A percentile compares a stretch with the other conserved stretches of the same genome.
These are phyloP conservation scores for Fusarium odoratissimum DNA, from an alignment of 2,329 filamentous ascomycete species.

Conservation along the genomic window DNA sequence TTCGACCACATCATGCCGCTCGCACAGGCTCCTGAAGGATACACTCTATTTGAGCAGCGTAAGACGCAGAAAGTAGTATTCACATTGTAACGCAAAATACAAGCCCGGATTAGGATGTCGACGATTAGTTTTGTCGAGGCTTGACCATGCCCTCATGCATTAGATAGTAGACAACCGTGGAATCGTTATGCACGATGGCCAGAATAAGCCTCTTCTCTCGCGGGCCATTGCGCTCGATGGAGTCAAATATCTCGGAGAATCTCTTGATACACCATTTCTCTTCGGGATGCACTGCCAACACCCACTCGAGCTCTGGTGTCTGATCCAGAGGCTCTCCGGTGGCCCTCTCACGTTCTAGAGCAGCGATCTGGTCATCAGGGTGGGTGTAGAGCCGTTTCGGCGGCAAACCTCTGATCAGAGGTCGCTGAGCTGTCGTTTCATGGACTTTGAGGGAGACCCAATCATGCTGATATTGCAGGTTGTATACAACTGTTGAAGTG, in stretches of 20 bases:
- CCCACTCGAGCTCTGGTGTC: constrained; percentile 76
- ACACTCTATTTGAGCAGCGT: constrained; percentile 78
- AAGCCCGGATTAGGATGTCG: neutral
- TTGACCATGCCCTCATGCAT: constrained; percentile 90
- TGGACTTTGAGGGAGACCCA: constrained; percentile 74
- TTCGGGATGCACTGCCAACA: constrained; percentile 76
- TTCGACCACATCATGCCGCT: constrained; percentile 80
- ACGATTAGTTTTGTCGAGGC: constrained; percentile 78
- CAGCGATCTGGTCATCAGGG: constrained; percentile 82
- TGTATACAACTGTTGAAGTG: constrained; percentile 68
- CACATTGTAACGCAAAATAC: constrained; percentile 53
- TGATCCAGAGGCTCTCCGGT: constrained; percentile 59
- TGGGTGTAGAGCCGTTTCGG: constrained; percentile 80
- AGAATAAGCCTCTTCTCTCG: constrained; percentile 77
- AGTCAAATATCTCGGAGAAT: constrained; percentile 78
- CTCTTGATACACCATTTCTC: constrained; percentile 77
- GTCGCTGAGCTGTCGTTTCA: constrained; percentile 60
- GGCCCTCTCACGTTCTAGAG: constrained; percentile 70
- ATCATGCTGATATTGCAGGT: constrained; percentile 79
- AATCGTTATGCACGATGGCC: constrained; percentile 81
- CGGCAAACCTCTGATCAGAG: constrained; percentile 78
- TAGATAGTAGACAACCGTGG: constrained; percentile 85
- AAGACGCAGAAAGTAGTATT: constrained; percentile 81
- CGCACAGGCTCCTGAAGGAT: constrained; percentile 73
- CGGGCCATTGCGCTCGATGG: constrained; percentile 59